phyloP scores from a whole-genome alignment of 2,329 filamentous ascomycete species.

The Fusarium zealandicum region DNA sequence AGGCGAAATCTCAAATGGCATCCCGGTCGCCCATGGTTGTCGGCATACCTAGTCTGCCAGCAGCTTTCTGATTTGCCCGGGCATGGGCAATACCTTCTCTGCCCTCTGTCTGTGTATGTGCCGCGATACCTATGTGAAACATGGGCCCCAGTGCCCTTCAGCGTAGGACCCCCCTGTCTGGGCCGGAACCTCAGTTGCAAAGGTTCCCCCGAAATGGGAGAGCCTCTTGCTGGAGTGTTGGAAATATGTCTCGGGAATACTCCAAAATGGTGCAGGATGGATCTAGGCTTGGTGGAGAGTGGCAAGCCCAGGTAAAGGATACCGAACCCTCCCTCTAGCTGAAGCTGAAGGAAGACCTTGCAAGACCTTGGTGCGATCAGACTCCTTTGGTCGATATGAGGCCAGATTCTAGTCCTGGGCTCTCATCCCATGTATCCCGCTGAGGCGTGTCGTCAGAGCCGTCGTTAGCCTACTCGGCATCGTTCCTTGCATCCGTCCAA shows the following conservation, averaged over 20 bases:
- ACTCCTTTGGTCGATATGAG: slow-evolving; percentile 1
- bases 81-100: background rate
- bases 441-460: background rate
- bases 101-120: background rate
- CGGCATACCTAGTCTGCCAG: background rate
- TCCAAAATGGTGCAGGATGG: slow-evolving; percentile 3
- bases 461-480: background rate
- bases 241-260: slow-evolving; percentile 6
- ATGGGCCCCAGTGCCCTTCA: background rate
- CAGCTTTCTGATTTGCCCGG: background rate
- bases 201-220: slow-evolving; percentile 2
- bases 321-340: slow-evolving; percentile 9
- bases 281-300: slow-evolving; percentile 17
- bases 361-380: background rate
- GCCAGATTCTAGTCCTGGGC: too few species aligned
- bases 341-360: too few species aligned
- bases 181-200: background rate
- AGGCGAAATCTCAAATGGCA: background rate
- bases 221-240: background rate
- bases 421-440: too few species aligned
- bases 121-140: slow-evolving; percentile 9
- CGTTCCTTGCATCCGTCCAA: slow-evolving; percentile 20
- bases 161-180: background rate
- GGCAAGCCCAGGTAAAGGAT: background rate
- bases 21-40: background rate